Evolutionary conservation across 208 protist species (phyloP).

Genomic region (Crithidia mellificae): DNA sequence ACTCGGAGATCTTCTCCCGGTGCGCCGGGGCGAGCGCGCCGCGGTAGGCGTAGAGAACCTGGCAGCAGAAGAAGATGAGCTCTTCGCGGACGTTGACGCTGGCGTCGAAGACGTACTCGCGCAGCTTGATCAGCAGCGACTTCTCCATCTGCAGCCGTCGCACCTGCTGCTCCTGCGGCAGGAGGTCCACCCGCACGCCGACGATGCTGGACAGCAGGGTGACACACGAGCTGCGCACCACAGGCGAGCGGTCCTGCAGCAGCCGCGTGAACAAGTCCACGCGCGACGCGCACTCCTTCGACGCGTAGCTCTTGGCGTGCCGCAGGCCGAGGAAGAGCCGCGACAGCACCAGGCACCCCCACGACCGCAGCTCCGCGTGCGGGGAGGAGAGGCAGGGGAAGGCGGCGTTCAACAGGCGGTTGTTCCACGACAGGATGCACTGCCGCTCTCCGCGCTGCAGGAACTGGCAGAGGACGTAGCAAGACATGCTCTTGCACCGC

Average conservation of each 20-base stretch:
- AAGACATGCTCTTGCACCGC: conserved; percentile 89
- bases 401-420: conserved; percentile 74
- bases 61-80: conserved; percentile 82
- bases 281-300: conserved; percentile 71
- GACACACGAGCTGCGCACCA: conserved; percentile 88
- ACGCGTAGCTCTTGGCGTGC: conserved; percentile 78
- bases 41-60: conserved; percentile 75
- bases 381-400: conserved; percentile 64
- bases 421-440: conserved; percentile 82
- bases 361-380: conserved; percentile 80
- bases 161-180: conserved; percentile 60
- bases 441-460: conserved; percentile 62
- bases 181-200: conserved; percentile 59
- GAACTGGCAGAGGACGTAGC: conserved; percentile 93
- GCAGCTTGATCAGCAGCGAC: conserved; percentile 79
- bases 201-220: conserved; percentile 82
- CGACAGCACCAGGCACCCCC: conserved; percentile 80
- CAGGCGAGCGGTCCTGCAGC: conserved; percentile 80
- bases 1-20: conserved; percentile 49
- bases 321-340: conserved; percentile 70
- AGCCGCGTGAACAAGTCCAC: conserved; percentile 74
- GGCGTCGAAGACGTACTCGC: conserved; percentile 77
- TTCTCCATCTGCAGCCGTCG: conserved; percentile 87
- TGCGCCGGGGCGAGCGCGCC: conserved; percentile 27
- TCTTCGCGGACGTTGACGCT: conserved; percentile 88